These are phyloP conservation scores for Yamadazyma kanchanaburiensis DNA, from an alignment of 1,139 yeast genomes.

Conservation along the genomic window DNA sequence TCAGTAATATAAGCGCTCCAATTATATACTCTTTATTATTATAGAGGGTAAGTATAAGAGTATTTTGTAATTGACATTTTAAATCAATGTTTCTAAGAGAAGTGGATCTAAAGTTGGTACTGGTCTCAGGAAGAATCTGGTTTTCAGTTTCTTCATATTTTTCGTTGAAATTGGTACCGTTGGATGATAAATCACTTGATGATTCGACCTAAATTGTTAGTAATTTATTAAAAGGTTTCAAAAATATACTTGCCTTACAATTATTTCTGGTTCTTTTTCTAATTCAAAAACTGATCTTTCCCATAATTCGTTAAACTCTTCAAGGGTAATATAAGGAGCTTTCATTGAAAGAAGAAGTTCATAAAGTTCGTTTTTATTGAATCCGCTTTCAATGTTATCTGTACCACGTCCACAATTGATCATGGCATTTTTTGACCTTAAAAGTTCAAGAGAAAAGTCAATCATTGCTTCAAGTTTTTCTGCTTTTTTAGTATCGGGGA, in stretches of 20 bases:
- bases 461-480: constrained; percentile 67
- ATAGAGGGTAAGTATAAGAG: constrained; percentile 47
- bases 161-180: constrained; percentile 21
- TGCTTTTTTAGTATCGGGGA: constrained; percentile 74
- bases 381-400: constrained; percentile 48
- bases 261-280: constrained; percentile 70
- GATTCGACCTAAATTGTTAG: constrained; percentile 25
- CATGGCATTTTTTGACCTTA: constrained; percentile 69
- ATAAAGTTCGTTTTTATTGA: constrained; percentile 52
- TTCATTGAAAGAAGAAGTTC: constrained; percentile 56
- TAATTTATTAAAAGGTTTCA: constrained; percentile 6
- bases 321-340: constrained; percentile 57
- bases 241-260: constrained; percentile 69
- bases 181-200: constrained; percentile 23
- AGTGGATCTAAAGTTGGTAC: too few species aligned
- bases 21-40: constrained; percentile 40
- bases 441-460: constrained; percentile 60
- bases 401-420: constrained; percentile 54
- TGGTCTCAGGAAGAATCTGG: constrained; percentile 56
- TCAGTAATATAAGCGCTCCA: constrained; percentile 16
- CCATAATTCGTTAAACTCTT: constrained; percentile 86
- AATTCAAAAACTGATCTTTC: constrained; percentile 59
- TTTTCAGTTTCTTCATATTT: constrained; percentile 28
- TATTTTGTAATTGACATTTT: constrained; percentile 57
- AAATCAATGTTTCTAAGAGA: constrained; percentile 64